Evolutionary conservation across 176 grass and related monocot species (phyloP).

Genomic region (Alopecurus myosuroides): DNA sequence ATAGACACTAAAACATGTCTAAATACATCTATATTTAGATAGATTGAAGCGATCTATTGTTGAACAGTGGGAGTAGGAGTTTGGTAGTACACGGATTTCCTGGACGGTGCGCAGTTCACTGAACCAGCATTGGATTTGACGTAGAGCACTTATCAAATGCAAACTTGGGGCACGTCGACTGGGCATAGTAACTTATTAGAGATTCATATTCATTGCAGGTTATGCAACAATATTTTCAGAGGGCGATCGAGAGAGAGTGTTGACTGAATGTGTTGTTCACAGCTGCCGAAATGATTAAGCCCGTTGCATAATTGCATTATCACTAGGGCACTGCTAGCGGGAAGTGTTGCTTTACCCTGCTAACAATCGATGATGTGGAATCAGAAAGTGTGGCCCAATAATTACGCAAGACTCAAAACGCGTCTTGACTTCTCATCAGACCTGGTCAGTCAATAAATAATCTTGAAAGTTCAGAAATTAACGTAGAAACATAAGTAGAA

Average conservation of each 20-base stretch:
- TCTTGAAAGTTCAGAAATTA: neutral
- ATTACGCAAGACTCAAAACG: neutral
- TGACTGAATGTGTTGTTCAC: neutral
- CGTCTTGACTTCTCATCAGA: neutral
- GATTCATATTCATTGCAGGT: neutral
- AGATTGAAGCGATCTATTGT: too few relatives aligned
- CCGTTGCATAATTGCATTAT: neutral
- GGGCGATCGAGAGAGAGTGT: neutral
- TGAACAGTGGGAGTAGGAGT: too few relatives aligned
- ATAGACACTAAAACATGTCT: too few relatives aligned
- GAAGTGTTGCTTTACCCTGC: neutral
- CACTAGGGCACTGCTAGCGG: neutral
- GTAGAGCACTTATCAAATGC: neutral
- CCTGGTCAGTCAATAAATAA: conserved; percentile 8
- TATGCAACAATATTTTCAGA: neutral
- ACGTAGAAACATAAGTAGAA: neutral
- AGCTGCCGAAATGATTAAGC: neutral
- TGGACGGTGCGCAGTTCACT: neutral
- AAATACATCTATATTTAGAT: too few relatives aligned
- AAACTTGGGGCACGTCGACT: neutral
- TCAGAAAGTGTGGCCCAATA: neutral
- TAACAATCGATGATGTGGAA: neutral
- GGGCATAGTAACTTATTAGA: neutral
- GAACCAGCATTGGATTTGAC: neutral
- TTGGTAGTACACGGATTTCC: neutral